Conservation (phyloP, 2,329 filamentous ascomycete species). For the Aspergillus sp. region DNA sequence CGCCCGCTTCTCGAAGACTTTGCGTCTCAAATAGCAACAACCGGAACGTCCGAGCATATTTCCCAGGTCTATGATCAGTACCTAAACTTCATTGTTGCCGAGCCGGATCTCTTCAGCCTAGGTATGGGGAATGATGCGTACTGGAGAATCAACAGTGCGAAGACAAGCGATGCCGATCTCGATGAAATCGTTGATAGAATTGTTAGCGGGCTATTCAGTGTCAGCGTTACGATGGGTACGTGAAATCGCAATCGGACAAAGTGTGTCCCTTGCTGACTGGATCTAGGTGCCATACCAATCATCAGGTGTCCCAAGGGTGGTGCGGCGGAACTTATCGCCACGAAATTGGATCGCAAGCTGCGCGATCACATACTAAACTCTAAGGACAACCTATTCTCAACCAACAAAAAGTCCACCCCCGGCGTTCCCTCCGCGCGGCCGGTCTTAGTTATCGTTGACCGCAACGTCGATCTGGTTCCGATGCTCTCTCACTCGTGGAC, state of each 20-base stretch:
- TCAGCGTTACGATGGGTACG: slow-evolving; percentile 94
- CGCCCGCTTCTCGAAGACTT: slow-evolving; percentile 92
- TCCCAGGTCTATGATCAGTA: slow-evolving; percentile 96
- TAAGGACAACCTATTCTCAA: slow-evolving; percentile 93
- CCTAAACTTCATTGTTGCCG: slow-evolving; percentile 93
- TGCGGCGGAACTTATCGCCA: slow-evolving; percentile 89
- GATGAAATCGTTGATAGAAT: slow-evolving; percentile 86
- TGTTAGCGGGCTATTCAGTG: slow-evolving; percentile 94
- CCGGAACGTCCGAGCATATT: slow-evolving; percentile 84
- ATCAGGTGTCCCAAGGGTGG: slow-evolving; percentile 92
- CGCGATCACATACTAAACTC: slow-evolving; percentile 96
- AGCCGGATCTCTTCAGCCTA: slow-evolving; percentile 92
- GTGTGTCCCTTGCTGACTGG: slow-evolving; percentile 7
- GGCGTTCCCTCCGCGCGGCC: slow-evolving; percentile 74
- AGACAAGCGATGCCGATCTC: slow-evolving; percentile 85
- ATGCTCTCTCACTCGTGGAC: slow-evolving; percentile 99
- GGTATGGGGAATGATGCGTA: slow-evolving; percentile 93
- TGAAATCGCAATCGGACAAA: background rate
- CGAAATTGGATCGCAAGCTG: slow-evolving; percentile 91
- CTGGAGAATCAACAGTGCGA: slow-evolving; percentile 91
- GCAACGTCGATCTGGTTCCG: slow-evolving; percentile 91
- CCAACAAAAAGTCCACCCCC: slow-evolving; percentile 58
- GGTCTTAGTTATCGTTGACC: slow-evolving; percentile 88
- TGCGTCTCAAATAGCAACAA: slow-evolving; percentile 78
- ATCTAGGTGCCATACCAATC: slow-evolving; percentile 79